Evolutionary conservation across 2,329 filamentous ascomycete species (phyloP), one percentile per base, ranked within the genome.

Genomic region (Metarhizium sp.): DNA sequence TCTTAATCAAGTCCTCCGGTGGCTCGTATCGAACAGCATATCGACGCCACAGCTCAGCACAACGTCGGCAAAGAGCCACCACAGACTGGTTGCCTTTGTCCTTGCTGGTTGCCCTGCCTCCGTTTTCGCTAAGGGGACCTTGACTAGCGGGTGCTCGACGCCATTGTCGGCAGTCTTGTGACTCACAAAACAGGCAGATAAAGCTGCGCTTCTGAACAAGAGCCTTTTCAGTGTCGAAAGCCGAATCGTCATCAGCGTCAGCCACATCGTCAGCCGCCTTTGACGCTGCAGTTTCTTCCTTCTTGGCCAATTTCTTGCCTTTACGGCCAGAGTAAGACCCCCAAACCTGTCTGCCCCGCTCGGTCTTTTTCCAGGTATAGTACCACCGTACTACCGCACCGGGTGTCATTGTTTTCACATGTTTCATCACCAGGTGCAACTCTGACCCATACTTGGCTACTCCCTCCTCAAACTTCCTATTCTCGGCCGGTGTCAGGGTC

Each of bases 11-110:
- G 64, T 97, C 92, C 46, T 97, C 94, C 14, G 91, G 81, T 61
- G 95, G 90, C 70, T 97, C 94, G 85, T 90, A 99, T 61, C 95
- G 90, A 59, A 99, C 90, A 16, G 87, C 92, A 70, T 99, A 99
- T 60, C 92, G 89, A 51, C 94, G 86, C 94, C 94, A 99, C 8
- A 99, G 76, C 64, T 94, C 86, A 30, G 92, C 92, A 66, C 94
- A 99, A 57, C 92, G 85, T 56, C 91, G 81, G 68, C 94, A 99
- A 4, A 99, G 79, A 3, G 92, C 92, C 51, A 92, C 80, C 18
- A 95, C 82, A 40, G 87, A 84, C 62, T 87, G 84, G 16, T 79
- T 76, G 13, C 82, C 82, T 67, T 92, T 95, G 61, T 96, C 90
- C 70, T 91, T 92, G 63, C 80, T 80, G 54, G 83, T 82, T 5